These are phyloP conservation scores for Carallia pectinifolia DNA, from an alignment of 345 rosid genomes.

Conservation along the genomic window DNA sequence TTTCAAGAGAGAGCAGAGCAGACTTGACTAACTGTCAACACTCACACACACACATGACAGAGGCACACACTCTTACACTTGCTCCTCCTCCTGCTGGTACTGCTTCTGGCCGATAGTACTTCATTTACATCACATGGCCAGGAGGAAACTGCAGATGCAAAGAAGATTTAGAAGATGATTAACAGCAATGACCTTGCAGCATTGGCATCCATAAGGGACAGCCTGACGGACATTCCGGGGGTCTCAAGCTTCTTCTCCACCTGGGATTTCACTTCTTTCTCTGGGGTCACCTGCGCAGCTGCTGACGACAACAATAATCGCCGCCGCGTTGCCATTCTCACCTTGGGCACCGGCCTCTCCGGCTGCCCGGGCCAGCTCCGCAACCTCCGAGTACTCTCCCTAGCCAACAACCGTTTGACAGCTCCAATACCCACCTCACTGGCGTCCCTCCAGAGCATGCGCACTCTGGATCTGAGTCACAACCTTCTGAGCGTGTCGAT, in stretches of 20 bases:
- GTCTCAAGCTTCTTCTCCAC: conserved; percentile 48
- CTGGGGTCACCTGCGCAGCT: conserved; percentile 54
- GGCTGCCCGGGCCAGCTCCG: conserved; percentile 49
- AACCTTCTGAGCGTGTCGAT: conserved; percentile 66
- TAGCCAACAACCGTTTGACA: conserved; percentile 70
- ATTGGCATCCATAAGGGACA: conserved; percentile 43
- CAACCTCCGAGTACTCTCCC: conserved; percentile 63
- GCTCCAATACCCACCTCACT: conserved; percentile 66
- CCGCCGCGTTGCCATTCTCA: conserved; percentile 40
- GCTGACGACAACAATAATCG: conserved; percentile 1
- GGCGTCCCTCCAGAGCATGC: conserved; percentile 45
- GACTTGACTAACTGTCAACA: background rate
- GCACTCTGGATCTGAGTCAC: conserved; percentile 76
- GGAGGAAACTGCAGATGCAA: background rate
- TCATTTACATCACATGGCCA: conserved; percentile 6
- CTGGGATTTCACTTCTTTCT: conserved; percentile 59
- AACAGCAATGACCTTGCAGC: conserved; percentile 39
- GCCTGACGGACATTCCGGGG: conserved; percentile 65
- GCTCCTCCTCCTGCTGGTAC: conserved; percentile 6
- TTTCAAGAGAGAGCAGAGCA: background rate
- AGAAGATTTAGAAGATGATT: conserved; percentile 1
- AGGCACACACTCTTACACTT: background rate
- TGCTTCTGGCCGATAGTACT: background rate
- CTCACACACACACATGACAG: conserved; percentile 2
- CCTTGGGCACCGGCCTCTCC: conserved; percentile 53